Conservation (phyloP, 1,284 basidiomycete species). For the Malassezia obtusa region DNA sequence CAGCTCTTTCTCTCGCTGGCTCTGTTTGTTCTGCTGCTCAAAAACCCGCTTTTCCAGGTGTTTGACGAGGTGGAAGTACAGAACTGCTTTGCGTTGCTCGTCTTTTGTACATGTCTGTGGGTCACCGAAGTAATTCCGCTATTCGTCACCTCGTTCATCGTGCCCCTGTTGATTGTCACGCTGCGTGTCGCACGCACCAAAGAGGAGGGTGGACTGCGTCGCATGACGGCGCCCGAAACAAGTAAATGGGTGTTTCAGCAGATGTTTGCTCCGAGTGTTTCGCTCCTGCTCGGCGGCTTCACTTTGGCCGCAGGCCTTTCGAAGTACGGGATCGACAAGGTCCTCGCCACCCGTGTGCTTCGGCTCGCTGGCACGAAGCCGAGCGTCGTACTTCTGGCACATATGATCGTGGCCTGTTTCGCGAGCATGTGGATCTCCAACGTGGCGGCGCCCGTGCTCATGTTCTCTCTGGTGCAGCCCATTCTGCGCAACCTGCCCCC, state of each 20-base stretch:
- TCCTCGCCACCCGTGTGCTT: constrained; percentile 78
- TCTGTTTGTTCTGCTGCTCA: constrained; percentile 36
- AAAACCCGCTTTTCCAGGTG: constrained; percentile 38
- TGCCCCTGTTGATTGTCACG: constrained; percentile 81
- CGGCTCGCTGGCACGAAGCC: constrained; percentile 80
- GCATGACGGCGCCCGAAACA: constrained; percentile 61
- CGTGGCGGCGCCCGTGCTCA: constrained; percentile 91
- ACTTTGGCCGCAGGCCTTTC: constrained; percentile 92
- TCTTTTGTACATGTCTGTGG: constrained; percentile 90
- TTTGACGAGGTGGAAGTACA: constrained; percentile 65
- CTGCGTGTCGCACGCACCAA: constrained; percentile 67
- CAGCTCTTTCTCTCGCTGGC: constrained; percentile 39
- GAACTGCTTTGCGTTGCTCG: constrained; percentile 78
- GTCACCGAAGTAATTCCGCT: constrained; percentile 93
- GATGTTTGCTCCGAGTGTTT: constrained; percentile 80
- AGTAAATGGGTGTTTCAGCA: constrained; percentile 65
- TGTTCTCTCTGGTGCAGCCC: constrained; percentile 94
- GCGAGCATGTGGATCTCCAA: constrained; percentile 99
- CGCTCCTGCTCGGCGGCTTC: constrained; percentile 66
- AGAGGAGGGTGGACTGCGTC: constrained; percentile 50
- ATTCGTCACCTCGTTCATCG: constrained; percentile 84
- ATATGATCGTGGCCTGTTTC: constrained; percentile 95
- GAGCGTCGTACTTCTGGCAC: constrained; percentile 73
- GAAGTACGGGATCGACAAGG: constrained; percentile 91
- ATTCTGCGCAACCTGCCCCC: constrained; percentile 84